Evolutionary conservation across 2,329 filamentous ascomycete species (phyloP).

Genomic region (Incumbomyces delicatus): DNA sequence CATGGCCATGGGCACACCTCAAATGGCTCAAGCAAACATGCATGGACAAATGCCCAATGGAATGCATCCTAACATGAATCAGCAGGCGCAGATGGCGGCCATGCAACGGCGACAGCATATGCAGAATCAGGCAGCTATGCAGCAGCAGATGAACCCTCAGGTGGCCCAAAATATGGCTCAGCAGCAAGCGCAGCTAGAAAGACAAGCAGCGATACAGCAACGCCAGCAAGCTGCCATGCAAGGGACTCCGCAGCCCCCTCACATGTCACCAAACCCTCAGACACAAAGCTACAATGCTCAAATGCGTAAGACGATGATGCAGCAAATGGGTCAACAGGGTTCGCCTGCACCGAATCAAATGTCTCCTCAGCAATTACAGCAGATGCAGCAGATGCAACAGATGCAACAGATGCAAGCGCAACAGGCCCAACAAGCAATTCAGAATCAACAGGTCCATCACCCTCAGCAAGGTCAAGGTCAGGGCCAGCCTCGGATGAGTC

Average conservation of each 20-base stretch:
- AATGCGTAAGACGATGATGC: constrained; percentile 12
- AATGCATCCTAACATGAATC: constrained; percentile 28
- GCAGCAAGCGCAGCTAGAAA: constrained; percentile 18
- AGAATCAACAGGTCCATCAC: constrained; percentile 13
- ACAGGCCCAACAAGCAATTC: constrained; percentile 13
- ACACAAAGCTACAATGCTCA: constrained; percentile 17
- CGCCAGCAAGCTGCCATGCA: constrained; percentile 22
- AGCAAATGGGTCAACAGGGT: constrained; percentile 12
- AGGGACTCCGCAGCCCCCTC: constrained; percentile 19
- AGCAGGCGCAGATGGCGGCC: constrained; percentile 33
- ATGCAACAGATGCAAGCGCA: constrained; percentile 6
- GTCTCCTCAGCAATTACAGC: constrained; percentile 18
- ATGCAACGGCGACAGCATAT: constrained; percentile 32
- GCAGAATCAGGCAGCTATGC: constrained; percentile 27
- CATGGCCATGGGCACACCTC: constrained; percentile 34
- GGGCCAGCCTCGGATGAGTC: neutral
- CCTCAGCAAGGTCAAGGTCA: constrained; percentile 5
- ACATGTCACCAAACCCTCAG: constrained; percentile 20
- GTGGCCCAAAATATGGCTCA: constrained; percentile 29
- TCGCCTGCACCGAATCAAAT: constrained; percentile 18
- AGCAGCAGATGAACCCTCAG: constrained; percentile 34
- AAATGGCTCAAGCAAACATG: constrained; percentile 34
- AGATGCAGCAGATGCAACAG: constrained; percentile 11
- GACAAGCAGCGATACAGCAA: constrained; percentile 17
- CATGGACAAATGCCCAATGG: constrained; percentile 32